phyloP scores from a whole-genome alignment of 139 green algal genomes.

The Chlamydomonas incerta region DNA sequence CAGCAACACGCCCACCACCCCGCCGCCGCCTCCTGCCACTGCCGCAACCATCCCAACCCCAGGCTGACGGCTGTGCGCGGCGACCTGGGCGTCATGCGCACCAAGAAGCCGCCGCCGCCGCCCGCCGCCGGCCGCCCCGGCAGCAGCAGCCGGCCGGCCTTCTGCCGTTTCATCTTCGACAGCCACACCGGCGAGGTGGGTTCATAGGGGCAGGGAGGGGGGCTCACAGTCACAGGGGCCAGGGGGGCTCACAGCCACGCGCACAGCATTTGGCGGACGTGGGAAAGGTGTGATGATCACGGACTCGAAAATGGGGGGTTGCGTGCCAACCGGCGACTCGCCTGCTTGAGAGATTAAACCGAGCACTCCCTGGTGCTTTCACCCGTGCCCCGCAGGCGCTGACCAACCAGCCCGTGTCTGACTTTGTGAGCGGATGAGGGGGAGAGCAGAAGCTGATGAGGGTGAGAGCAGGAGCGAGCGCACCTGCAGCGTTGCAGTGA shows the following conservation, averaged over 20 bases:
- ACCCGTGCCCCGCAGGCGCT: neutral
- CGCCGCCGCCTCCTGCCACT: neutral
- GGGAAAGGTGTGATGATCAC: neutral
- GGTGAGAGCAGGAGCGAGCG: too few species aligned
- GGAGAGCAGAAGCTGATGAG: too few species aligned
- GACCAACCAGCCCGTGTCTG: neutral
- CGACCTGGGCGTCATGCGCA: slow-evolving; percentile 4
- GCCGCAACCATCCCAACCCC: neutral
- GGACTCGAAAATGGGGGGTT: neutral
- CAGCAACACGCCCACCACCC: neutral
- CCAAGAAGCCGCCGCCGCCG: slow-evolving; percentile 2
- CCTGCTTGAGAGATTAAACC: neutral
- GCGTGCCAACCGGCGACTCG: neutral
- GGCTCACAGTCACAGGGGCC: neutral
- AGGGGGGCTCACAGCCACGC: too few species aligned
- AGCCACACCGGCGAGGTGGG: slow-evolving; percentile 12
- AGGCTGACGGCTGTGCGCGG: slow-evolving; percentile 27
- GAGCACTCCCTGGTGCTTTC: neutral
- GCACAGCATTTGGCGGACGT: too few species aligned
- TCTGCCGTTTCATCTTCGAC: slow-evolving; percentile 37
- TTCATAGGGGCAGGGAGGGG: too few species aligned
- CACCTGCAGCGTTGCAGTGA: too few species aligned
- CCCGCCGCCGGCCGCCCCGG: neutral
- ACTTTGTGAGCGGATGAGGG: neutral
- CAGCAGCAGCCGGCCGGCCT: neutral